phyloP scores from a whole-genome alignment of 805 yeast genomes.

The Pichia phayaonensis region DNA sequence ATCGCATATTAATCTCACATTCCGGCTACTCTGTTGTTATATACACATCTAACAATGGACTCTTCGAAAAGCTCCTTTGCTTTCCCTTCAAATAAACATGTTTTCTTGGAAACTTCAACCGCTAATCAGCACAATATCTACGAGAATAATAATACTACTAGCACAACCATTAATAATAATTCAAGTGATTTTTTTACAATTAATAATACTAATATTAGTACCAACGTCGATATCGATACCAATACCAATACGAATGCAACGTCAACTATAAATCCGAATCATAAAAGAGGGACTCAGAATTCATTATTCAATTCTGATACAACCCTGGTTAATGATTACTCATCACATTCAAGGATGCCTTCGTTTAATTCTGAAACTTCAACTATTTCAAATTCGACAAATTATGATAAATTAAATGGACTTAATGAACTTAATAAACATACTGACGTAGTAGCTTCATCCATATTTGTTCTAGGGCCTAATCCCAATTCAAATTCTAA shows the following conservation, averaged over 20 bases:
- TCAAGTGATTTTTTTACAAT: neutral
- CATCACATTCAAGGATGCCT: neutral
- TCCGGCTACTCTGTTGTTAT: neutral
- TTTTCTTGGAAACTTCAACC: neutral
- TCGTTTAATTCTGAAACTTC: slow-evolving; percentile 5
- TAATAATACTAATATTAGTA: too few species aligned
- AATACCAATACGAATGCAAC: neutral
- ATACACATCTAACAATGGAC: neutral
- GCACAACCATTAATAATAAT: too few species aligned
- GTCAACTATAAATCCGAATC: neutral
- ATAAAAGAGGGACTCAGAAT: slow-evolving; percentile 7
- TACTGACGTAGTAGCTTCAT: neutral
- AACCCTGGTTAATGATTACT: slow-evolving; percentile 8
- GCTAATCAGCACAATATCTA: neutral
- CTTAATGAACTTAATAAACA: neutral
- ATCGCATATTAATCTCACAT: neutral
- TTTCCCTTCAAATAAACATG: neutral
- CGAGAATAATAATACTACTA: too few species aligned
- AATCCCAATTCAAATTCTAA: neutral
- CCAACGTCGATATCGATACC: neutral
- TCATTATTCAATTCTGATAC: slow-evolving; percentile 11
- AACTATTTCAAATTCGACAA: neutral
- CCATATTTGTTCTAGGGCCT: too few species aligned
- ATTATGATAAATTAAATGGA: neutral
- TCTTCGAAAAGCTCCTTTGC: neutral